A percentile compares a stretch with the other conserved stretches of the same genome.
These are phyloP conservation scores for Candida loeiensis DNA, from an alignment of 805 yeast species.

Conservation along the genomic window DNA sequence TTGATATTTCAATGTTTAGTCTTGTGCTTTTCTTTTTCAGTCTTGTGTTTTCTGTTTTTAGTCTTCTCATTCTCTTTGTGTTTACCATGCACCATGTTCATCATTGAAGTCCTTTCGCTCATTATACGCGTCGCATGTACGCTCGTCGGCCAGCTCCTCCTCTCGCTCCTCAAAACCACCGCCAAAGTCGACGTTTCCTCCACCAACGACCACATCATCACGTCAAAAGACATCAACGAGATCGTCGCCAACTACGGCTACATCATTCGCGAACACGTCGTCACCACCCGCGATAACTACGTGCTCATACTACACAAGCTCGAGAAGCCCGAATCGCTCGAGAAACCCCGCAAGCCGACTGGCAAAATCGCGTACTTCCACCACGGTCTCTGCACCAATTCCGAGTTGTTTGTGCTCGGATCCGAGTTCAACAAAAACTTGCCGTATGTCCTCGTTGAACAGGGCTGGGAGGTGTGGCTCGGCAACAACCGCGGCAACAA, in stretches of 20 bases:
- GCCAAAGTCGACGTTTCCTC: not conserved
- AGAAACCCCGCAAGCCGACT: not conserved
- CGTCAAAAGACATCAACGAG: conserved; percentile 21
- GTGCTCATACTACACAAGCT: conserved; percentile 27
- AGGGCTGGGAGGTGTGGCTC: conserved; percentile 17
- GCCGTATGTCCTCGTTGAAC: conserved; percentile 13
- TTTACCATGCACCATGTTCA: not conserved
- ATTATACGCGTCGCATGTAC: conserved; percentile 1
- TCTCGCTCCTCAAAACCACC: not conserved
- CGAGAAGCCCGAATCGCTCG: conserved; percentile 11
- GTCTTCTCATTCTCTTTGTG: not conserved
- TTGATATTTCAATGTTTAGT: too few species aligned
- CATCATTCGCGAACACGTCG: conserved; percentile 27
- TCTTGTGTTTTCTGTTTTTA: not conserved
- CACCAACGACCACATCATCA: conserved; percentile 9
- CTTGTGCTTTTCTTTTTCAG: too few species aligned
- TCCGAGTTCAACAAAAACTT: conserved; percentile 19
- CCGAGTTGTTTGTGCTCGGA: conserved; percentile 27
- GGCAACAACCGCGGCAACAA: conserved; percentile 20
- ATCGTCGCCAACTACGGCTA: conserved; percentile 24
- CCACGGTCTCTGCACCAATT: conserved; percentile 30
- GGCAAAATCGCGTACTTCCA: conserved; percentile 27
- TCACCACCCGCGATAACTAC: conserved; percentile 28
- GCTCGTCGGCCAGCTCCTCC: conserved; percentile 3
- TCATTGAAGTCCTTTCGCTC: not conserved